Conservation (phyloP, 2,329 filamentous ascomycete genomes). For the Fusarium nematophilum region DNA sequence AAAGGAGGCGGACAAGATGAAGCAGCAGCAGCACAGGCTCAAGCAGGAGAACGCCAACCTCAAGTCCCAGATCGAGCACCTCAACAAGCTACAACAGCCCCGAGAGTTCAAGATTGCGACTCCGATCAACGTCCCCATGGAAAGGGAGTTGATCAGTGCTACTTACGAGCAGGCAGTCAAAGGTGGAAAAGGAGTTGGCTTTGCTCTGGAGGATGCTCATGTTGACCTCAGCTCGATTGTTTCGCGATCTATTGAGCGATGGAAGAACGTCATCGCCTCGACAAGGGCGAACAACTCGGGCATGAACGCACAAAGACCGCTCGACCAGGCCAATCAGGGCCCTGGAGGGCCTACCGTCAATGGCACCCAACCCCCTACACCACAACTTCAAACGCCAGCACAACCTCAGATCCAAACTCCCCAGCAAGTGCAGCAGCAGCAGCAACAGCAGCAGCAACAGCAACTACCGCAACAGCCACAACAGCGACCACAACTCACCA, state of each 20-base stretch:
- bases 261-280: conserved; percentile 70
- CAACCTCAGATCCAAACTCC: conserved; percentile 30
- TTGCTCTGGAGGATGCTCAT: conserved; percentile 63
- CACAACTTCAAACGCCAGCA: conserved; percentile 35
- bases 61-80: conserved; percentile 68
- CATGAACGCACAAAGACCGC: conserved; percentile 61
- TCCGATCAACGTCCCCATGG: conserved; percentile 64
- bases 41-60: conserved; percentile 69
- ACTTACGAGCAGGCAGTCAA: conserved; percentile 59
- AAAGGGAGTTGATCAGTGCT: conserved; percentile 59
- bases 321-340: conserved; percentile 52
- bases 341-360: conserved; percentile 36
- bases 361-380: conserved; percentile 30
- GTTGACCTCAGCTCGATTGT: conserved; percentile 64
- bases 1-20: conserved; percentile 64
- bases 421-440: conserved; percentile 21
- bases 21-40: conserved; percentile 61
- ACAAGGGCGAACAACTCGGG: conserved; percentile 57
- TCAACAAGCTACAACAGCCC: conserved; percentile 69
- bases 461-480: conserved; percentile 14
- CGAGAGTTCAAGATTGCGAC: conserved; percentile 66
- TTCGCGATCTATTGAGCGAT: conserved; percentile 67
- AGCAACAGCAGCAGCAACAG: conserved; percentile 30
- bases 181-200: conserved; percentile 55
- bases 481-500: conserved; percentile 36